phyloP scores from a whole-genome alignment of 164 flowering plant genomes.

The Piper longum region DNA sequence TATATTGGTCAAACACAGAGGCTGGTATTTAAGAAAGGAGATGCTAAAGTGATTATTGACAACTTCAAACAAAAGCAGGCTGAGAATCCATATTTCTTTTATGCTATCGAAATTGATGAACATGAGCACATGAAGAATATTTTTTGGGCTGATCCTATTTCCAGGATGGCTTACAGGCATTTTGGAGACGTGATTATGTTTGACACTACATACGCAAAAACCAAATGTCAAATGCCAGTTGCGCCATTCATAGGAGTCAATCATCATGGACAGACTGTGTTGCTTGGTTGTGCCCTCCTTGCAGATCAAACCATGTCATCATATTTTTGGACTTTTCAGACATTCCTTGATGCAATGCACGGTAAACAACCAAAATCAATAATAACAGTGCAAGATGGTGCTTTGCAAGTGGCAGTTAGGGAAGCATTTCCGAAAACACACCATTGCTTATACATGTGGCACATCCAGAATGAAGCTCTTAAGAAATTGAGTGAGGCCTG shows the following conservation, averaged over 20 bases:
- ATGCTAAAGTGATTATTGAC: constrained; percentile 3
- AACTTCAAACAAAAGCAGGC: constrained; percentile 6
- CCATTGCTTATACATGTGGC: constrained; percentile 6
- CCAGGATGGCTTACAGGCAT: constrained; percentile 6
- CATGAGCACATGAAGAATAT: constrained; percentile 7
- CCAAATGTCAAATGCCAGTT: constrained; percentile 4
- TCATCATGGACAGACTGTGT: constrained; percentile 10
- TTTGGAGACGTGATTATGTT: constrained; percentile 9
- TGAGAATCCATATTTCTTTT: constrained; percentile 8
- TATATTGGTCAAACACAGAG: background rate
- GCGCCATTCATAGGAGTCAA: constrained; percentile 8
- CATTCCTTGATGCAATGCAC: constrained; percentile 10
- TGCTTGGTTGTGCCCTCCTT: constrained; percentile 11
- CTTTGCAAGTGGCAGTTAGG: constrained; percentile 7
- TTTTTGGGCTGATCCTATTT: constrained; percentile 8
- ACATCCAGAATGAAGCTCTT: constrained; percentile 1
- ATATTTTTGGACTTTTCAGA: constrained; percentile 6
- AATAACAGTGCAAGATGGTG: constrained; percentile 7
- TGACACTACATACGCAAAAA: constrained; percentile 3
- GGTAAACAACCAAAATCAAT: constrained; percentile 6
- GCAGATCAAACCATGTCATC: constrained; percentile 3
- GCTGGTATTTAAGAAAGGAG: constrained; percentile 1
- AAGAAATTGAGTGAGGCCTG: constrained; percentile 5
- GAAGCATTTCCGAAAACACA: constrained; percentile 8
- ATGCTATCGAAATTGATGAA: constrained; percentile 8